phyloP scores from a whole-genome alignment of 768 basidiomycete genomes.

The Tulasnella sp. region DNA sequence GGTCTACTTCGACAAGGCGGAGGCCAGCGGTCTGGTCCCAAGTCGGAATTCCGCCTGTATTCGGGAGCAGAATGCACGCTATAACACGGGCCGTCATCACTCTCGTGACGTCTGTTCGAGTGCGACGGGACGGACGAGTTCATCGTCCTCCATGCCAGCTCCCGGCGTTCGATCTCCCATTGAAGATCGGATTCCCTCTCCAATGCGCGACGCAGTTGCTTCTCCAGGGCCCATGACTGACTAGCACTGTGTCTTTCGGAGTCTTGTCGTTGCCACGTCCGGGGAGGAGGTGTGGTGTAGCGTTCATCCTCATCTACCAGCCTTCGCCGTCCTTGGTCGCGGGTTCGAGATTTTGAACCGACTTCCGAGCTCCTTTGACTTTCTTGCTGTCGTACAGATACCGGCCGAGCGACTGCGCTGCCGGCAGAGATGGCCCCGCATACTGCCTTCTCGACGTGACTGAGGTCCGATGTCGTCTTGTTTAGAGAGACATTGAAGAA shows the following conservation, averaged over 20 bases:
- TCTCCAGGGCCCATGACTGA: slow-evolving; percentile 1
- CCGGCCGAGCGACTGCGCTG: background rate
- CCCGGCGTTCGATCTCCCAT: slow-evolving; percentile 8
- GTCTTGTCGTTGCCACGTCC: slow-evolving; percentile 14
- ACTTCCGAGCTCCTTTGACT: background rate
- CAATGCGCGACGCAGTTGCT: background rate
- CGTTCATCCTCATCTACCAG: background rate
- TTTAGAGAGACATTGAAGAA: slow-evolving; percentile 18
- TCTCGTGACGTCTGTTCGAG: background rate
- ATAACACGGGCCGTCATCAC: background rate
- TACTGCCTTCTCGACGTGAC: slow-evolving; percentile 13
- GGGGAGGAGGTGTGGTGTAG: slow-evolving; percentile 13
- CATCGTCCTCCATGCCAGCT: slow-evolving; percentile 1
- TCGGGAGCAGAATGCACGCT: slow-evolving; percentile 1
- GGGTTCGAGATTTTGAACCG: background rate
- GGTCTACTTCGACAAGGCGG: background rate
- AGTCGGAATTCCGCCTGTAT: background rate
- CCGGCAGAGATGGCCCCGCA: background rate
- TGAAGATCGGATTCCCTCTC: slow-evolving; percentile 13
- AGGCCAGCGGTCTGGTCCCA: background rate
- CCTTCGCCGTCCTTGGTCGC: background rate
- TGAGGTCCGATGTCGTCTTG: slow-evolving; percentile 12
- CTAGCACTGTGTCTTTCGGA: background rate
- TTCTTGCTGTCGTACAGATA: background rate
- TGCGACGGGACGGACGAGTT: background rate